These are phyloP conservation scores for Naegleria gruberi DNA, from an alignment of 208 protist species.

Conservation along the genomic window DNA sequence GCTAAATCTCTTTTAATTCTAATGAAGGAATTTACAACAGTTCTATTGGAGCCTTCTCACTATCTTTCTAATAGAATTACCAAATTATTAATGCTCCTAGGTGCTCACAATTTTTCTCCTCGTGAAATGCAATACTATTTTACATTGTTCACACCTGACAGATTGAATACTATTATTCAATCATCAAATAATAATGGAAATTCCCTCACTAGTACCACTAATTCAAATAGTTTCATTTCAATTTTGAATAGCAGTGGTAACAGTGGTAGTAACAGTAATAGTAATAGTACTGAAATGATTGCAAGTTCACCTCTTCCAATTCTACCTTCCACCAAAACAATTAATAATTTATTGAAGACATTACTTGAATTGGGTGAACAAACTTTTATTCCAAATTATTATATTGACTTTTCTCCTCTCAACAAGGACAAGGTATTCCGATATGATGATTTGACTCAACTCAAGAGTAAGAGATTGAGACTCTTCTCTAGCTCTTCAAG, in stretches of 20 bases:
- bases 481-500: neutral
- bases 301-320: neutral
- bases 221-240: too few species aligned
- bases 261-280: neutral
- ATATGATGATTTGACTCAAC: neutral
- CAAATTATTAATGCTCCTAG: neutral
- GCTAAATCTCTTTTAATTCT: neutral
- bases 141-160: neutral
- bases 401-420: conserved; percentile 5
- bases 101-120: neutral
- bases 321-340: neutral
- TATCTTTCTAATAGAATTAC: neutral
- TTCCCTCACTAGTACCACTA: too few species aligned
- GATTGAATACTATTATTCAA: neutral
- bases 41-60: neutral
- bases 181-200: too few species aligned
- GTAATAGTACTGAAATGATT: neutral
- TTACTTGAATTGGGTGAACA: neutral
- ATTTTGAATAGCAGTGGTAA: too few species aligned
- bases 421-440: neutral
- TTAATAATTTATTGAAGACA: neutral
- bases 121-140: conserved; percentile 14
- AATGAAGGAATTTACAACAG: neutral
- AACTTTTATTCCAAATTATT: neutral
- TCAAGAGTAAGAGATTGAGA: neutral